Conservation (phyloP, 305 asterid genomes). For the Fraxinus velutina region DNA sequence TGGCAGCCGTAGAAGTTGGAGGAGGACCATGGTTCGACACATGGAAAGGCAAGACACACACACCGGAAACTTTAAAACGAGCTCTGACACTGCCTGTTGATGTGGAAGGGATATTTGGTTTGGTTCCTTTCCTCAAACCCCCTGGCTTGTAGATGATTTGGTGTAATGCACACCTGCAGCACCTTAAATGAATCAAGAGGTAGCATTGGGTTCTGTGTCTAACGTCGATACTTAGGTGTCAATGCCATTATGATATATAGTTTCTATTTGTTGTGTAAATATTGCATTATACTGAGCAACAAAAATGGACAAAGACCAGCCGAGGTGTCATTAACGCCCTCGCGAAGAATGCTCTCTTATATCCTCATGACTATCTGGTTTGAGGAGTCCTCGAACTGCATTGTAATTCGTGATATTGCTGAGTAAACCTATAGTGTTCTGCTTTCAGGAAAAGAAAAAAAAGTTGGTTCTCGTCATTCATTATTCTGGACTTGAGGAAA, state of each 20-base stretch:
- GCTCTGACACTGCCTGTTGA: conserved; percentile 66
- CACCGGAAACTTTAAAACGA: conserved; percentile 60
- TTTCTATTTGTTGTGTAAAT: neutral
- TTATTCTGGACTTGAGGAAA: neutral
- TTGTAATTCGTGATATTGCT: neutral
- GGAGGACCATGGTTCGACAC: conserved; percentile 96
- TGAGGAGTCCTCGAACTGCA: neutral
- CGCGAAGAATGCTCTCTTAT: neutral
- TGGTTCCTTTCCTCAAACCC: conserved; percentile 74
- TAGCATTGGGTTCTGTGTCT: neutral
- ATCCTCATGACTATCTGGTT: neutral
- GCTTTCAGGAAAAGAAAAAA: neutral
- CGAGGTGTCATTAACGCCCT: neutral
- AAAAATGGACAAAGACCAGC: neutral
- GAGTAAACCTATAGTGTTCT: neutral
- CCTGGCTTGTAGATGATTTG: conserved; percentile 64
- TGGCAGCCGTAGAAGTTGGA: conserved; percentile 97
- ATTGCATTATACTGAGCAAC: neutral
- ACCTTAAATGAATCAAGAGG: neutral
- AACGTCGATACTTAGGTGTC: neutral
- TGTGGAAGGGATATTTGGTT: conserved; percentile 50
- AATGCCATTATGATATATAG: neutral
- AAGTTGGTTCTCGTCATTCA: neutral
- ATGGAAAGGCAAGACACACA: conserved; percentile 68
- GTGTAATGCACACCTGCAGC: neutral